Conservation (phyloP, 2,329 filamentous ascomycete genomes). For the Pseudogymnoascus sp. region DNA sequence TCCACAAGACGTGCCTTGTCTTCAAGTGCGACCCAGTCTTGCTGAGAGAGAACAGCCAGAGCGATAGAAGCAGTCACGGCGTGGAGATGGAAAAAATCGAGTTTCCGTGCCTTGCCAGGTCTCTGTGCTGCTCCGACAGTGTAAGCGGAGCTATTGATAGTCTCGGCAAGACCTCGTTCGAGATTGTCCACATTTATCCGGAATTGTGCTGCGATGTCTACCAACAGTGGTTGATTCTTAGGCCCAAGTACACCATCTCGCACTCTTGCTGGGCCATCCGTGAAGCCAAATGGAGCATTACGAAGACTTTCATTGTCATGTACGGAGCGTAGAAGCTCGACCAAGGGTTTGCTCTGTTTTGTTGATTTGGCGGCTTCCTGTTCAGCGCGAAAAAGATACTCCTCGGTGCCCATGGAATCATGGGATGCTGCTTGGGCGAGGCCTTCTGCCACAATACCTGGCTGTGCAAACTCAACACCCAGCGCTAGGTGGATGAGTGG, state of each 20-base stretch:
- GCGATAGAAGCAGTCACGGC: conserved; percentile 59
- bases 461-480: conserved; percentile 70
- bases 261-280: conserved; percentile 50
- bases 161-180: conserved; percentile 47
- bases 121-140: conserved; percentile 44
- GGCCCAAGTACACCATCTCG: conserved; percentile 56
- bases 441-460: conserved; percentile 67
- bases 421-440: conserved; percentile 70
- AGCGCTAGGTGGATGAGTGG: conserved; percentile 77
- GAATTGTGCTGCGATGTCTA: conserved; percentile 45
- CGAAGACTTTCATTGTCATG: conserved; percentile 45
- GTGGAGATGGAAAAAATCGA: conserved; percentile 61
- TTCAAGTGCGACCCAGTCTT: conserved; percentile 48
- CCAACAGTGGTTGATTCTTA: conserved; percentile 51
- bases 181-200: conserved; percentile 32
- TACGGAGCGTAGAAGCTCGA: conserved; percentile 52
- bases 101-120: conserved; percentile 53
- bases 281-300: conserved; percentile 35
- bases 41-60: conserved; percentile 60
- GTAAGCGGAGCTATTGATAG: conserved; percentile 55
- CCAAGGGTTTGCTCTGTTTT: conserved; percentile 35
- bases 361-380: conserved; percentile 26
- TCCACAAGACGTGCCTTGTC: conserved; percentile 64
- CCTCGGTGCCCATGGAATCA: conserved; percentile 38
- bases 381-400: conserved; percentile 46